These are phyloP conservation scores for Inonotus hispidus DNA, from an alignment of 1,284 basidiomycete genomes.

Conservation along the genomic window DNA sequence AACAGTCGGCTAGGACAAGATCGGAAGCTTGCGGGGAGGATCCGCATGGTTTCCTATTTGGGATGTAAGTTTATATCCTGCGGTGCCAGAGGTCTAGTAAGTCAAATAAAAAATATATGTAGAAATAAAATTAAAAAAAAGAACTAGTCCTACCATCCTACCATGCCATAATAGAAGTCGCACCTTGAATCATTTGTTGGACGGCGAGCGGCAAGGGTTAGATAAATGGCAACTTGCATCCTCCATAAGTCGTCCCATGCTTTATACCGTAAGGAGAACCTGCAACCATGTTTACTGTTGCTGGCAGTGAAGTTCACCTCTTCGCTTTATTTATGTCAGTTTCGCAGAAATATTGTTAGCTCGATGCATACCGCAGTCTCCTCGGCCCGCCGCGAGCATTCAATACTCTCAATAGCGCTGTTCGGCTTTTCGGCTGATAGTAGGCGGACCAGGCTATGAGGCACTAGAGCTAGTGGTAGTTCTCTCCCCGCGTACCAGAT, in stretches of 20 bases:
- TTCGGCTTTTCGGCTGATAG: background rate
- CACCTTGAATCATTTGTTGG: background rate
- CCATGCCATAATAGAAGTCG: background rate
- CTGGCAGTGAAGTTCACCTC: background rate
- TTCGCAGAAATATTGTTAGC: background rate
- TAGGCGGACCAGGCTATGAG: background rate
- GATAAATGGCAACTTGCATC: background rate
- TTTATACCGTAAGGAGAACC: background rate
- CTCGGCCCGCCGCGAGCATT: background rate
- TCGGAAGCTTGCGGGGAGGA: background rate
- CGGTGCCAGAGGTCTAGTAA: constrained; percentile 3
- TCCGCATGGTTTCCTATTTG: background rate
- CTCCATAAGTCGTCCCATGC: background rate
- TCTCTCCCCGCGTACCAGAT: background rate
- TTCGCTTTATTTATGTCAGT: background rate
- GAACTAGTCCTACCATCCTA: background rate
- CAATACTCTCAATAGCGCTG: background rate
- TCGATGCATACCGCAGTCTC: background rate
- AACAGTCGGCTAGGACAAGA: background rate
- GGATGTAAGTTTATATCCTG: background rate
- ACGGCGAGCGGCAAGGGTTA: background rate
- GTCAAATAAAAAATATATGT: background rate
- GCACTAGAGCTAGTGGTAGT: background rate
- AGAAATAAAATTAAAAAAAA: background rate
- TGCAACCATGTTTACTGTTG: background rate